phyloP scores from a whole-genome alignment of 306 rosid genomes.

The Cucumis hystrix region DNA sequence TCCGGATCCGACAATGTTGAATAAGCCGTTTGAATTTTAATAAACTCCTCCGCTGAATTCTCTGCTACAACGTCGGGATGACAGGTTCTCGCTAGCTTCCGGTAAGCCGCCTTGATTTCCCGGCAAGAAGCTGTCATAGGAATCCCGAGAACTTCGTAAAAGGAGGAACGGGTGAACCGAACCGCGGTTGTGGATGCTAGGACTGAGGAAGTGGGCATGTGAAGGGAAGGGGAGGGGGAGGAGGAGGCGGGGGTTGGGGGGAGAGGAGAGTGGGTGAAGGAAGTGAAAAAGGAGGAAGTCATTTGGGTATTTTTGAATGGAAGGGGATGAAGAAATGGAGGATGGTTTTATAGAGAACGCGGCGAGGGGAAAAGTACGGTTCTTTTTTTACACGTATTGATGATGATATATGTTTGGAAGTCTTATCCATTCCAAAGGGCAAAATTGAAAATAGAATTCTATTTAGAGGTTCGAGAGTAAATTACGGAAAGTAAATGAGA shows the following conservation, averaged over 20 bases:
- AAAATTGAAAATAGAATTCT: background rate
- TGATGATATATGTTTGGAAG: background rate
- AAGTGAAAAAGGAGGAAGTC: background rate
- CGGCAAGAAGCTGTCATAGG: constrained; percentile 27
- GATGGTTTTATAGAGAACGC: background rate
- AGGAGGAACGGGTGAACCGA: constrained; percentile 9
- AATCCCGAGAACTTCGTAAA: constrained; percentile 68
- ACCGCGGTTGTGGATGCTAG: background rate
- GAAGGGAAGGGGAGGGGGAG: background rate
- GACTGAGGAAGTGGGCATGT: background rate
- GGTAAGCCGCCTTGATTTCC: constrained; percentile 55
- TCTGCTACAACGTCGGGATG: constrained; percentile 74
- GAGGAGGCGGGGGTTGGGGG: background rate
- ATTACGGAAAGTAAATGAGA: too few species aligned
- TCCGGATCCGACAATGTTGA: constrained; percentile 56
- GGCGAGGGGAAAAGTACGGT: background rate
- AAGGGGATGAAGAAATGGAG: background rate
- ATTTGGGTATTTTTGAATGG: background rate
- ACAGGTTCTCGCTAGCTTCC: constrained; percentile 46
- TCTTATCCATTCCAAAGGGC: background rate
- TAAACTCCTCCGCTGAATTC: constrained; percentile 40
- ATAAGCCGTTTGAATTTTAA: constrained; percentile 47
- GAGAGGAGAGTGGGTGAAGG: background rate
- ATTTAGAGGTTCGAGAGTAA: too few species aligned
- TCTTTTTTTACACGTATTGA: background rate